These are phyloP conservation scores for Ophiostoma novo-ulmi DNA, from an alignment of 2,329 filamentous ascomycete genomes.

Conservation along the genomic window DNA sequence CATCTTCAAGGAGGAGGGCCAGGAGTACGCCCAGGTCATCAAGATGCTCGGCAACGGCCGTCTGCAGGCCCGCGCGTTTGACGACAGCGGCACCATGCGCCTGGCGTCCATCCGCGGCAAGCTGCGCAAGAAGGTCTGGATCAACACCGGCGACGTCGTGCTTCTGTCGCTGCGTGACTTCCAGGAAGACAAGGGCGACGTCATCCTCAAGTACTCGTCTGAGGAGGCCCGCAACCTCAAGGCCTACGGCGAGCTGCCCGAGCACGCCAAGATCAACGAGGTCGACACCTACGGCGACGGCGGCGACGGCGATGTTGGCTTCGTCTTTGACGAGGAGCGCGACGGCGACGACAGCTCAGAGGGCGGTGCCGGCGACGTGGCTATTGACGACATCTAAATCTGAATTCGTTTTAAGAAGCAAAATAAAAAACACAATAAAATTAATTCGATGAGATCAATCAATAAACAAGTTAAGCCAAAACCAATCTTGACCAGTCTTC, in stretches of 20 bases:
- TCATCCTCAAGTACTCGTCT: conserved; percentile 86
- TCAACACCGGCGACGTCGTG: conserved; percentile 91
- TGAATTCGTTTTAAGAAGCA: background rate
- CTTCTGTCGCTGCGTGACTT: conserved; percentile 75
- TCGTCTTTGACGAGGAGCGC: conserved; percentile 82
- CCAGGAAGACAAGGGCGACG: conserved; percentile 85
- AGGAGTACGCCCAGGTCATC: conserved; percentile 70
- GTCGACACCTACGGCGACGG: conserved; percentile 90
- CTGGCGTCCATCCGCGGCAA: conserved; percentile 72
- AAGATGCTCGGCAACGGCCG: conserved; percentile 58
- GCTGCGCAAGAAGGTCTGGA: conserved; percentile 98
- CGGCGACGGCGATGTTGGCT: conserved; percentile 91
- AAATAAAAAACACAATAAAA: background rate
- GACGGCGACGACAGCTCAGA: conserved; percentile 18
- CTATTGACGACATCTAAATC: conserved; percentile 17
- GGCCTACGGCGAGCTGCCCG: conserved; percentile 90
- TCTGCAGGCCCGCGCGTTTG: conserved; percentile 83
- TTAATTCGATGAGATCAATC: background rate
- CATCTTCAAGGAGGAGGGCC: conserved; percentile 97
- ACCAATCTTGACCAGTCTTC: background rate
- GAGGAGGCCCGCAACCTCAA: conserved; percentile 95
- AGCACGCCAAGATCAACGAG: conserved; percentile 99
- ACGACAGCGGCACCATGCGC: conserved; percentile 81
- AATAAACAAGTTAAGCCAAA: background rate
- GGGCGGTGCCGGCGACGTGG: conserved; percentile 15